Evolutionary conservation across 2,329 filamentous ascomycete species (phyloP), one percentile per base, ranked within the genome.

Genomic region (Aspergillus sp.): DNA sequence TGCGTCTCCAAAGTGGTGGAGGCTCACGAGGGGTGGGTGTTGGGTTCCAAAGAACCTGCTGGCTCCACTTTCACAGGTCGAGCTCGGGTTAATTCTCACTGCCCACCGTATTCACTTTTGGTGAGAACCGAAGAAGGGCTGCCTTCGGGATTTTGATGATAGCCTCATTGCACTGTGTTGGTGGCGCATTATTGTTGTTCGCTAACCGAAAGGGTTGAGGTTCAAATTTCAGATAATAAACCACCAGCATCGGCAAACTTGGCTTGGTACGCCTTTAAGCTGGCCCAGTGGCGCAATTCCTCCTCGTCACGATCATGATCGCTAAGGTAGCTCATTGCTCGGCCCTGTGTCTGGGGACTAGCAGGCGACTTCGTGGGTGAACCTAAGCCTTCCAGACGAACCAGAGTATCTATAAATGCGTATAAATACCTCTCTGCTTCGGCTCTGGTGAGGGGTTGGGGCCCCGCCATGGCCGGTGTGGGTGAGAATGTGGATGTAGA

Each of bases 251-350:
- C 83, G 8, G 86, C 83, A 69, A 92, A 90, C 56, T 87, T 86
- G 61, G 87, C 74, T 73, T 96, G 91, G 63, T 90, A 89, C 52
- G 93, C 89, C 58, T 89, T 82, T 62, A 96, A 74, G 70, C 89
- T 90, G 0, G 89, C 88, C 91, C 91, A 96, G 58, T 86, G 82
- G 19, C 85, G 80, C 64, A 95, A 74, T 73, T 95, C 90, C 52
- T 88, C 84, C 67, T 93, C 89, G 65, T 95, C 90, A 40, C 87
- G 85, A 61, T 89, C 80, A 19, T 81, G 66, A 45, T 74, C 68
- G 41, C 70, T 73, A 3, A 71, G 34, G 58, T 75, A 75, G 41
- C 71, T 74, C 72, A 73, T 75, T 7, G 70, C 62, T 27, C 68
- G 66, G 2, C 68, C 64, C 17, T 69, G 56, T 1, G 67, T 48